Evolutionary conservation across 176 grass and related monocot species (phyloP).

Genomic region (Pharus latifolius): DNA sequence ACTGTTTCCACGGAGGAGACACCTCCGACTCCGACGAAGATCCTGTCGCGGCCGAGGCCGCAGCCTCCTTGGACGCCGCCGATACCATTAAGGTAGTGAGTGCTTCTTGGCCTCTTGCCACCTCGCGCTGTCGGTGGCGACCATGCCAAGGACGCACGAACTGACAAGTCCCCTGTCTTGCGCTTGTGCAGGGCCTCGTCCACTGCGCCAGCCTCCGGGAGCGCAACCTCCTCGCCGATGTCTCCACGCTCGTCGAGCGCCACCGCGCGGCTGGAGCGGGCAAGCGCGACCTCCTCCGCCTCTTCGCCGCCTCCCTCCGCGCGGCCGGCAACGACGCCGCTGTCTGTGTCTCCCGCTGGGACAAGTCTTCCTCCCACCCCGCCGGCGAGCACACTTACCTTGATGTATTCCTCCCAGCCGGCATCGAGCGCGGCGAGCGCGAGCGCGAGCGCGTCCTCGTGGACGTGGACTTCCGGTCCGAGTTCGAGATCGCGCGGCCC

Average conservation of each 20-base stretch:
- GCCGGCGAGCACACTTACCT: conserved; percentile 73
- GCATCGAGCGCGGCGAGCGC: conserved; percentile 19
- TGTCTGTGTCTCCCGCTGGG: conserved; percentile 69
- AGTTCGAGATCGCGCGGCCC: conserved; percentile 77
- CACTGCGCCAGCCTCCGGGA: conserved; percentile 67
- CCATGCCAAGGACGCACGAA: not conserved
- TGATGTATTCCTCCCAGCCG: conserved; percentile 44
- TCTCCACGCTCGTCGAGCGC: conserved; percentile 38
- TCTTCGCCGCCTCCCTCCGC: conserved; percentile 50
- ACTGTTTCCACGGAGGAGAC: conserved; percentile 67
- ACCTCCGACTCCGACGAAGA: conserved; percentile 17
- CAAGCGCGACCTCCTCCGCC: conserved; percentile 37
- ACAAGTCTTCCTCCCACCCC: conserved; percentile 54
- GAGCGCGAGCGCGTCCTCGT: conserved; percentile 61
- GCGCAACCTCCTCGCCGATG: conserved; percentile 87
- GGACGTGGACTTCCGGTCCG: conserved; percentile 69
- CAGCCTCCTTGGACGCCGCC: conserved; percentile 30
- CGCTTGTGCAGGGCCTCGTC: conserved; percentile 50
- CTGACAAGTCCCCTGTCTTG: not conserved
- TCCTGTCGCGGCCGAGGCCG: conserved; percentile 17
- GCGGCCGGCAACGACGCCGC: conserved; percentile 53
- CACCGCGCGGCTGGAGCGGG: conserved; percentile 36
- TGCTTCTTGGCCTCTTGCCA: not conserved
- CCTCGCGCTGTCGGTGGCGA: not conserved
- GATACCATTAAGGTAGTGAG: conserved; percentile 57